A percentile compares a stretch with the other conserved stretches of the same genome.
These are phyloP conservation scores for Trichodelitschia bisporula DNA, from an alignment of 495 filamentous ascomycete species.

Conservation along the genomic window DNA sequence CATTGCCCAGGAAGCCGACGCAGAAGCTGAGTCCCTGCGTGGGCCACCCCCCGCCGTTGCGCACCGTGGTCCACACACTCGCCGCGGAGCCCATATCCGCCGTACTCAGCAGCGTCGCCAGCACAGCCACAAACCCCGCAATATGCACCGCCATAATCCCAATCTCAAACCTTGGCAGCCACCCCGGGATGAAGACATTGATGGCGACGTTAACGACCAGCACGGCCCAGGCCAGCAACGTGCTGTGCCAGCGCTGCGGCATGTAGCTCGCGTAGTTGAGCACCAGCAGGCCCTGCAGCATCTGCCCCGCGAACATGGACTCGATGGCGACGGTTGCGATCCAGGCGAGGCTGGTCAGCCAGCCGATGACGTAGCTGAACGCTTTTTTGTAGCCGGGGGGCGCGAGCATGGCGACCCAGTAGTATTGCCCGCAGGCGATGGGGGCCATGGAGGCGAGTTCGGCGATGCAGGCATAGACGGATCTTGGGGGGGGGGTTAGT, in stretches of 20 bases:
- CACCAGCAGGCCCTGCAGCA: conserved; percentile 9
- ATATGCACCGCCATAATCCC: neutral
- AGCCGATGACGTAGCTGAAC: neutral
- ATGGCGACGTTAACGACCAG: neutral
- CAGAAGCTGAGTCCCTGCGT: neutral
- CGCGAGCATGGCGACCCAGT: conserved; percentile 1
- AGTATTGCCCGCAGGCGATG: conserved; percentile 7
- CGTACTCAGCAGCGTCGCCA: neutral
- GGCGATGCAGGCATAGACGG: conserved; percentile 2
- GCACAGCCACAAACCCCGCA: neutral
- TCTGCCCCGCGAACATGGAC: neutral
- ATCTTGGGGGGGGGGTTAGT: too few relatives aligned
- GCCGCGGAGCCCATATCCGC: neutral
- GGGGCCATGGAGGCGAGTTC: conserved; percentile 10
- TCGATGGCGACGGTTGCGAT: neutral
- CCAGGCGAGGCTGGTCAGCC: neutral
- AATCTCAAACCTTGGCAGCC: neutral
- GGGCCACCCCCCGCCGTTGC: neutral
- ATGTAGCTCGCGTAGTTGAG: conserved; percentile 7
- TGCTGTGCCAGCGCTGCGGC: conserved; percentile 2
- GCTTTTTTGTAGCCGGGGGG: neutral
- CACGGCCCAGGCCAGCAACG: conserved; percentile 1
- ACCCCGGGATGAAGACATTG: neutral
- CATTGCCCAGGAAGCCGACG: neutral
- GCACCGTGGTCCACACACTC: neutral